A percentile compares a stretch with the other conserved stretches of the same genome.
These are phyloP conservation scores for Oryza officinalis DNA, from an alignment of 176 grass and related monocot genomes.

Conservation along the genomic window DNA sequence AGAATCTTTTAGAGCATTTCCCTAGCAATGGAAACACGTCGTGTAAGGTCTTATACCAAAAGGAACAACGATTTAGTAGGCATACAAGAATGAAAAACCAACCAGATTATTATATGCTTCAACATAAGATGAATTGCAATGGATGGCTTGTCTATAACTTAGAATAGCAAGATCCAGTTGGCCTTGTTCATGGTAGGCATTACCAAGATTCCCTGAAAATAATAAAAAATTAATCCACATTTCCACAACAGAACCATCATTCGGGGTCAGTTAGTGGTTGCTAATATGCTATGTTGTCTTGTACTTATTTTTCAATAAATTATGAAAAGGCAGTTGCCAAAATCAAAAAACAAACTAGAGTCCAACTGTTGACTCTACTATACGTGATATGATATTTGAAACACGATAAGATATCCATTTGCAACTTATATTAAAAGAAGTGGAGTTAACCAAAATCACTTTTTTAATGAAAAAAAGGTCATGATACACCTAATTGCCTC, in stretches of 20 bases:
- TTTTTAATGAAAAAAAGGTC: too few relatives aligned
- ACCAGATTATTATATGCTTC: constrained; percentile 77
- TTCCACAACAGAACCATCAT: background rate
- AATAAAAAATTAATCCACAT: background rate
- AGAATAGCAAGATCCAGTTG: constrained; percentile 65
- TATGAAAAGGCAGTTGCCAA: too few relatives aligned
- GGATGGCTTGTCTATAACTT: constrained; percentile 58
- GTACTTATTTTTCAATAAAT: too few relatives aligned
- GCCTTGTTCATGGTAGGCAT: constrained; percentile 62
- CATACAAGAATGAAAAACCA: background rate
- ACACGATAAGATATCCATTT: background rate
- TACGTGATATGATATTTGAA: too few relatives aligned
- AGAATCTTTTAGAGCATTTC: constrained; percentile 77
- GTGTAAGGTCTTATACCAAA: background rate
- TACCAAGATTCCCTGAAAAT: constrained; percentile 63
- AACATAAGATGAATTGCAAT: constrained; percentile 49
- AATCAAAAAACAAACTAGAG: too few relatives aligned
- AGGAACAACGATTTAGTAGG: background rate
- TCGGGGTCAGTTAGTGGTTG: background rate
- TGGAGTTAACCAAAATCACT: too few relatives aligned
- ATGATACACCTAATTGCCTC: too few relatives aligned
- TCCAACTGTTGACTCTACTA: too few relatives aligned
- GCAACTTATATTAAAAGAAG: too few relatives aligned
- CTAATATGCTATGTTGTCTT: too few relatives aligned
- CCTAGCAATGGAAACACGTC: constrained; percentile 29